These are phyloP conservation scores for Myochromella boudieri DNA, from an alignment of 768 basidiomycete genomes.

Conservation along the genomic window DNA sequence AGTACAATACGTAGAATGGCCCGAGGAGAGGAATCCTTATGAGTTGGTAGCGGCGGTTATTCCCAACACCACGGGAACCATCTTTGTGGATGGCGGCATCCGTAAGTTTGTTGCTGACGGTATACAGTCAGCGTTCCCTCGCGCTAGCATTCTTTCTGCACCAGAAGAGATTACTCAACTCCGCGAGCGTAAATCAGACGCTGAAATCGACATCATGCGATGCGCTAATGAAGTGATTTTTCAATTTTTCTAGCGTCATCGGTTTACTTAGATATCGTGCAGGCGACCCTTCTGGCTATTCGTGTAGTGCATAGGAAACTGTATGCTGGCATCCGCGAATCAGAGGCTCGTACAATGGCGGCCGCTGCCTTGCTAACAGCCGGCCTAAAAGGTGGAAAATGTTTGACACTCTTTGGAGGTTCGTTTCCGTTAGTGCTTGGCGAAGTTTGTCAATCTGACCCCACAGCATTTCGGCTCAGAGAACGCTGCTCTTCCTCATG, in stretches of 20 bases:
- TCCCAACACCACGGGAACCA: conserved; percentile 24
- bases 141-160: conserved; percentile 42
- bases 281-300: conserved; percentile 81
- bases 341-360: conserved; percentile 62
- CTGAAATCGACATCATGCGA: conserved; percentile 69
- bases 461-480: conserved; percentile 43
- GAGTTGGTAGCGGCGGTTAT: conserved; percentile 36
- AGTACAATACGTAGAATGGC: conserved; percentile 55
- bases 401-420: conserved; percentile 81
- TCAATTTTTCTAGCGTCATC: neutral
- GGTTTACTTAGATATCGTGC: conserved; percentile 8
- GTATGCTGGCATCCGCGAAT: conserved; percentile 75
- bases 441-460: neutral
- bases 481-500: conserved; percentile 86
- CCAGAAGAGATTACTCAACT: conserved; percentile 56
- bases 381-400: conserved; percentile 59
- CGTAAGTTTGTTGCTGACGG: conserved; percentile 69
- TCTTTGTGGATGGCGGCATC: conserved; percentile 62
- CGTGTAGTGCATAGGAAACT: conserved; percentile 60
- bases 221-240: conserved; percentile 74
- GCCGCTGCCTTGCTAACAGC: conserved; percentile 50
- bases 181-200: conserved; percentile 70
- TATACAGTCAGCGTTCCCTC: conserved; percentile 43
- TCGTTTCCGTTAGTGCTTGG: conserved; percentile 20
- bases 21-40: conserved; percentile 72